Evolutionary conservation across 1,284 basidiomycete species (phyloP).

Genomic region (Cutaneotrichosporon dermatis): DNA sequence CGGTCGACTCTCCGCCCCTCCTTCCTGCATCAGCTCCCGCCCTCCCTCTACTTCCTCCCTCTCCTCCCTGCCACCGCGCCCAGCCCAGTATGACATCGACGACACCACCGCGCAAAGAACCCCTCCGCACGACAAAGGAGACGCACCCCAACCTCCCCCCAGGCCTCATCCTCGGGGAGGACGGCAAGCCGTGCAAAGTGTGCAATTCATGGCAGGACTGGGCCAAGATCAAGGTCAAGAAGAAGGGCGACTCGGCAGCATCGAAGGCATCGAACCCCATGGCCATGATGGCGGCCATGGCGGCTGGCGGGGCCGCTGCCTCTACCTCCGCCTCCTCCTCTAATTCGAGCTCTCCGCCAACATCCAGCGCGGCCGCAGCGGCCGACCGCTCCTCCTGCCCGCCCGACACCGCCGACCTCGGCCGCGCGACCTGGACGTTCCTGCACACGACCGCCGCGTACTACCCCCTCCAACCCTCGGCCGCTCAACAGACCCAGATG

Average conservation of each 20-base stretch:
- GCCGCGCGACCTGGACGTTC: slow-evolving; percentile 91
- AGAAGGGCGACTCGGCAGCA: slow-evolving; percentile 18
- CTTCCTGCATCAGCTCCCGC: no score
- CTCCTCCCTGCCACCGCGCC: no score
- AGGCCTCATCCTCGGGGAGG: slow-evolving; percentile 78
- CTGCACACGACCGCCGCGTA: slow-evolving; percentile 89
- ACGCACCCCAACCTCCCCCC: slow-evolving; percentile 56
- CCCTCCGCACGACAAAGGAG: slow-evolving; percentile 39
- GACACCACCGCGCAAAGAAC: neutral
- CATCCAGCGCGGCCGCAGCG: slow-evolving; percentile 6
- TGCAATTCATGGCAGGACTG: slow-evolving; percentile 76
- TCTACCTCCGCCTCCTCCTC: slow-evolving; percentile 24
- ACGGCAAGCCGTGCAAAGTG: slow-evolving; percentile 90
- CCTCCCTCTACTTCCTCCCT: no score
- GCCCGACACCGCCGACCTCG: slow-evolving; percentile 78
- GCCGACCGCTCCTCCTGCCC: slow-evolving; percentile 64
- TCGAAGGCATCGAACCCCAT: slow-evolving; percentile 27
- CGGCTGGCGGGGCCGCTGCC: slow-evolving; percentile 8
- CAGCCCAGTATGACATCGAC: no score
- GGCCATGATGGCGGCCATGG: slow-evolving; percentile 26
- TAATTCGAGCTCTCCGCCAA: no score
- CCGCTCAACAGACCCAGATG: slow-evolving; percentile 73
- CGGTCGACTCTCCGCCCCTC: no score
- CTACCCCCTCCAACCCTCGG: slow-evolving; percentile 73
- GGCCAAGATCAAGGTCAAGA: slow-evolving; percentile 54